Evolutionary conservation across 2,329 filamentous ascomycete genomes (phyloP), one percentile per base, ranked within the genome.

Genomic region (Decorospora gaudefroyi): DNA sequence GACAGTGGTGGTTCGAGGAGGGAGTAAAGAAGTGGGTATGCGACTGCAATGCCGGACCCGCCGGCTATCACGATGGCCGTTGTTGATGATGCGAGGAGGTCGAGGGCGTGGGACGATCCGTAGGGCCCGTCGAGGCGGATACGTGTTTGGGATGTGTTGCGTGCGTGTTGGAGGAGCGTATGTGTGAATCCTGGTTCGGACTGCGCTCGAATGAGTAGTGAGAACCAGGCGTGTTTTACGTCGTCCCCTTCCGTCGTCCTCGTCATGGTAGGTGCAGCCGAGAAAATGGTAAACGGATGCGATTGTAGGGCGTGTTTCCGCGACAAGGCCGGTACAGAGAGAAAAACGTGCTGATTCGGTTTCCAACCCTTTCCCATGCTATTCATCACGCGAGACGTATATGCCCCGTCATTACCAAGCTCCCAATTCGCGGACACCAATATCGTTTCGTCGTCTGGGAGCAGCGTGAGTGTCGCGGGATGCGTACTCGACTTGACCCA

Each of bases 211-310:
- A 86, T 79, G 18, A 85, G 74, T 9, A 87, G 75, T 9, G 74
- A 73, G 49, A 85, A 68, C 70, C 74, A 78, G 3, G 77, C 77
- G 49, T 80, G 76, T 9, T 58, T 52, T 21, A n/a, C 68, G 51
- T 16, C 44, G 44, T 11, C 31, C n/a, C 45, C 42, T 30, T 26
- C 4, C 18, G n/a, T 13, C 8, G 12, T 11, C 3, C 27, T 29
- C 22, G 39, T 13, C 76, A 76, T 17, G 1, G 76, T 74, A 1
- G 80, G 78, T 7, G 81, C 81, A 0, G 77, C 76, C 2, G 83
- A 85, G 11, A 82, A 78, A 41, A 87, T 84, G 6, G 82, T 86
- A 65, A 86, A 86, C 0, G 83, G 84, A 58, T 87, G 83, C 0
- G 82, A 75, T 65, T 86, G 83, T 1, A 84, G 61, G 2, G 69